Base-by-base conservation (phyloP, 1,139 yeast genomes). In the Geotrichum aggregatum region DNA sequence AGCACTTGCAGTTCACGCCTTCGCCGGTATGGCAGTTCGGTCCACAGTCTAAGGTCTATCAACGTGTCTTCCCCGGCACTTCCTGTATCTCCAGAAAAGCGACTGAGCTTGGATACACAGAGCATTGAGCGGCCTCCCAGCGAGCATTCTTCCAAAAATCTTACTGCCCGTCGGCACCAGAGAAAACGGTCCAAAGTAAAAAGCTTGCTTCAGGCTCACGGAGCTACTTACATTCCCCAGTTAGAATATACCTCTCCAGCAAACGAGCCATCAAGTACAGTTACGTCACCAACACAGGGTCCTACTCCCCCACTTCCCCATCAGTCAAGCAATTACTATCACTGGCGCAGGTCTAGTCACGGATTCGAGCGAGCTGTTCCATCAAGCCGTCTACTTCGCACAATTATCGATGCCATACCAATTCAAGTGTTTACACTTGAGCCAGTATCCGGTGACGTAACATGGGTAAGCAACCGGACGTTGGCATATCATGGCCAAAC, bases 391-490 rank as follows among this genome's bases (percentile, higher is more conserved):
- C 56, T 68, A 11, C 54, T 68, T 52, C 54, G 66, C 10, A 66
- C 69, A 8, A 66, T 68, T 24, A 63, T 68, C 35, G 71, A 68
- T 52, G 68, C 71, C 1, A 66, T 68, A 31, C 71, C 71, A 0
- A 66, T 66, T n/a, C 70, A 68, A 50, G 66, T 68, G 10, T 64
- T 59, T 47, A 66, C 68, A 16, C 67, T 67, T 1, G 68, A 65
- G 42, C 70, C 71, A 3, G 53, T 55, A 7, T 60, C 61, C 5
- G 71, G 71, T 2, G 59, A 61, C 6, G 59, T 67, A 11, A 63
- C 67, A 2, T 68, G 71, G 71, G 70, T 64, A 3, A 66, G 69
- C 34, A 68, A 67, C 24, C 60, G 71, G 13, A 61, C 70, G 1
- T 43, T 67, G 45, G 67, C 69, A 2, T 68, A 62, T 47, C 58